Evolutionary conservation across 257 asterid species (phyloP).

Genomic region (Rubia yunnanensis): DNA sequence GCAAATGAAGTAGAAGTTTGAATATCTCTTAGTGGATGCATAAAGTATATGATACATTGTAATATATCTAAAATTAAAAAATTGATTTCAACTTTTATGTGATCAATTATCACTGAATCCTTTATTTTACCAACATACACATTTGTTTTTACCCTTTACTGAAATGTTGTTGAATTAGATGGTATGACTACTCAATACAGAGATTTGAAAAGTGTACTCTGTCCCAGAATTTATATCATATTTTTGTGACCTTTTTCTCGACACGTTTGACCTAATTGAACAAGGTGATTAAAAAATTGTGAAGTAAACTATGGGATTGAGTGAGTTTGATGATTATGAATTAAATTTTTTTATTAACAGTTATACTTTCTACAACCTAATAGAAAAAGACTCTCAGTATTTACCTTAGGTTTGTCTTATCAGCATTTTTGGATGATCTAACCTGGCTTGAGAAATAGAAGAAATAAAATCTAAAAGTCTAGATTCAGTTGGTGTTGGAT

Average conservation of each 20-base stretch:
- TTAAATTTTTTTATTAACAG: no score
- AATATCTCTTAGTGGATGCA: neutral
- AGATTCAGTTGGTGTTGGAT: neutral
- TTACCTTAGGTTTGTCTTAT: no score
- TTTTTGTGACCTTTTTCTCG: neutral
- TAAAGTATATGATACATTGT: neutral
- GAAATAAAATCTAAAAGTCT: neutral
- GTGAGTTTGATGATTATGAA: neutral
- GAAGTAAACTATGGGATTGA: neutral
- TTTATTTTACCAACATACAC: neutral
- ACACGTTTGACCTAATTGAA: neutral
- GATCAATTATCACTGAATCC: neutral
- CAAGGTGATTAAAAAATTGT: neutral
- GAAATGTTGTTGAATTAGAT: neutral
- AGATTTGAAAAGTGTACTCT: neutral
- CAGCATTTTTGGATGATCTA: neutral
- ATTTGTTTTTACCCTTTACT: no score
- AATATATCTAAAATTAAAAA: no score
- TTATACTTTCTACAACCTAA: neutral
- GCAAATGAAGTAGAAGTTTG: neutral
- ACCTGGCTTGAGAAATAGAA: neutral
- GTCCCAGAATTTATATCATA: no score
- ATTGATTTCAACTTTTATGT: no score
- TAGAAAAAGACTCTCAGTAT: no score
- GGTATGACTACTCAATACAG: neutral